A percentile compares a stretch with the other conserved stretches of the same genome.
These are phyloP conservation scores for Microdochium nivale DNA, from an alignment of 2,329 filamentous ascomycete genomes.

Conservation along the genomic window DNA sequence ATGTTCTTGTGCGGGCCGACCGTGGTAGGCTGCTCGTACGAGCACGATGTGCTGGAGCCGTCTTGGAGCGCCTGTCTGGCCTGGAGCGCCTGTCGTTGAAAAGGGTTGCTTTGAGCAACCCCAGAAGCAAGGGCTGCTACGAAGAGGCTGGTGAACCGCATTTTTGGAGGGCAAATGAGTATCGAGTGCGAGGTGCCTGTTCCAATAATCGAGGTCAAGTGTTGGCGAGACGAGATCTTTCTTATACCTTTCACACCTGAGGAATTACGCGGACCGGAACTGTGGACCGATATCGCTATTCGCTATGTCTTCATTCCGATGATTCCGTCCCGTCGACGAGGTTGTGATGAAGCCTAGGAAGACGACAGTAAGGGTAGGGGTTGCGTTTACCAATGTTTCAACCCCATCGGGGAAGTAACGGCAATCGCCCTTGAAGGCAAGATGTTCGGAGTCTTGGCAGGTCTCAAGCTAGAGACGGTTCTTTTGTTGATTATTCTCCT, in stretches of 20 bases:
- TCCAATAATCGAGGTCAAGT: not conserved
- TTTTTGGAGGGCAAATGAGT: not conserved
- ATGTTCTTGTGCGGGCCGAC: conserved; percentile 17
- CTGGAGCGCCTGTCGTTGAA: not conserved
- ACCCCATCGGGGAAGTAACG: not conserved
- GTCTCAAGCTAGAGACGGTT: not conserved
- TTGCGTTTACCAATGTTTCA: not conserved
- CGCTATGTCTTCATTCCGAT: not conserved
- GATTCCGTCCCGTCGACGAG: not conserved
- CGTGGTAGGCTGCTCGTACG: not conserved
- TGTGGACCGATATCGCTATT: not conserved
- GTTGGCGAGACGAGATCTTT: not conserved
- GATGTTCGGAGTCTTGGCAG: not conserved
- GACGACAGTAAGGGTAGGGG: not conserved
- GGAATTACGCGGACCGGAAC: not conserved
- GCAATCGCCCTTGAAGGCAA: not conserved
- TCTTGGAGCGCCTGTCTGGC: not conserved
- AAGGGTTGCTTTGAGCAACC: not conserved
- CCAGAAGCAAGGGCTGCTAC: not conserved
- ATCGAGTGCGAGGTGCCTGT: not conserved
- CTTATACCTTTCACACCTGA: not conserved
- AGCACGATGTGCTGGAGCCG: not conserved
- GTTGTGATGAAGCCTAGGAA: not conserved
- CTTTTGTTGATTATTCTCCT: not conserved
- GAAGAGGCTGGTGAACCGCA: conserved; percentile 1